Evolutionary conservation across 2,329 filamentous ascomycete species (phyloP), one percentile per base, ranked within the genome.

Genomic region (Alternaria metachromatica): DNA sequence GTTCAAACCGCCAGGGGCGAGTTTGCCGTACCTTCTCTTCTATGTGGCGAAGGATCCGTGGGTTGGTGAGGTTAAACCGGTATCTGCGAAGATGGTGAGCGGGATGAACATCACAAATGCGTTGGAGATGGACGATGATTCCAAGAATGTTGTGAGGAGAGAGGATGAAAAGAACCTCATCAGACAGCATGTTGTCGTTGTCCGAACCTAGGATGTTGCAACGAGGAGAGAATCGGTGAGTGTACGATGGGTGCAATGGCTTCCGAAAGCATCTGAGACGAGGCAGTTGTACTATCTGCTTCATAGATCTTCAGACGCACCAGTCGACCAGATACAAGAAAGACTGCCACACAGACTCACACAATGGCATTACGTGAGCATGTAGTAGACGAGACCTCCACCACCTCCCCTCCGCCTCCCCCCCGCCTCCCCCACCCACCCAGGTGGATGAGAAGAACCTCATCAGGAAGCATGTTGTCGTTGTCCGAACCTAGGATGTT

Each of bases 21-120:
- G 33, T 23, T 10, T 67, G 4, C 56, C 64, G 3, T 63, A 65
- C 43, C 23, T 69, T 5, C 51, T 67, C 6, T 67, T 69, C 23
- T 67, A 63, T 9, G 57, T 68, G 0, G 28, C 49, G 5, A 37
- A 37, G 6, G 44, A 62, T 18, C 55, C 61, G 2, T 48, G 43
- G 6, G 37, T 43, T 3, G 50, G 37, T 2, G 4, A 28, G 11
- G 11, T 11, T 8, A 37, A 25, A 0, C 5, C 21, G 8, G 44
- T 11, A 26, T 8, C 15, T 33, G 25, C 41, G 13, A 12, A 46
- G 18, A n/a, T n/a, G 9, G 46, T 49, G 13, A n/a, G 15, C 15
- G 45, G 15, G 18, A 54, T n/a, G 6, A 33, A 15, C 21, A 15
- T n/a, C 5, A 41, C 37, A 3, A 18, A 18, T 41, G 37, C 9